Conservation (phyloP, 306 rosid genomes). For the Calophaca sinica region DNA sequence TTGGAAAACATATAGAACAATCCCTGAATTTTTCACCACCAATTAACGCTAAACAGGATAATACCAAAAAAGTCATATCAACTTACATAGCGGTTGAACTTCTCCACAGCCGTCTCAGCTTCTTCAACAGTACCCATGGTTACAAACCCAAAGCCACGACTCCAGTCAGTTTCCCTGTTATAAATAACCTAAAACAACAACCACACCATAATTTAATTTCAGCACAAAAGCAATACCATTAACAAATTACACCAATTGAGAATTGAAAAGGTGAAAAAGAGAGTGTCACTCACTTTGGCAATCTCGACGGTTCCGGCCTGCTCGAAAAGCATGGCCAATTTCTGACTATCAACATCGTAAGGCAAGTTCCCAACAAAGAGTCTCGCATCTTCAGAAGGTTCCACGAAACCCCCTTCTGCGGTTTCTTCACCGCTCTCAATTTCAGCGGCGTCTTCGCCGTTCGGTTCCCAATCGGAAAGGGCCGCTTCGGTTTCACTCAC, state of each 20-base stretch:
- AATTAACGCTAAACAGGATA: neutral
- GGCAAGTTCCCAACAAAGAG: conserved; percentile 95
- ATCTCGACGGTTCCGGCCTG: conserved; percentile 86
- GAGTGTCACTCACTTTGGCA: conserved; percentile 66
- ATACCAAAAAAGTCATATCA: neutral
- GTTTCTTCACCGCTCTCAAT: too few relatives aligned
- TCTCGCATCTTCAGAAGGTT: conserved; percentile 86
- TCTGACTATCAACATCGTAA: conserved; percentile 77
- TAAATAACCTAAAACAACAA: conserved; percentile 75
- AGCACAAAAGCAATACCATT: neutral
- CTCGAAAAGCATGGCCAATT: conserved; percentile 79
- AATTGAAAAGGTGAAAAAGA: neutral
- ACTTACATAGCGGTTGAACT: conserved; percentile 76
- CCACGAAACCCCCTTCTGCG: conserved; percentile 47
- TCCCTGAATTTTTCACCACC: neutral
- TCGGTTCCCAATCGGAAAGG: conserved; percentile 56
- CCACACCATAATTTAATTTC: neutral
- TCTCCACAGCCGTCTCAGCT: conserved; percentile 82
- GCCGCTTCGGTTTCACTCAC: conserved; percentile 46
- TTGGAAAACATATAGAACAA: conserved; percentile 1
- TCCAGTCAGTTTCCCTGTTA: conserved; percentile 85
- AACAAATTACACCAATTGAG: neutral
- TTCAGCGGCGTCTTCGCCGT: conserved; percentile 38
- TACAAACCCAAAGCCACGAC: conserved; percentile 96
- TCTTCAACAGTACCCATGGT: conserved; percentile 93